Base-by-base conservation (phyloP, 805 yeast genomes). In the Starmerella powellii region DNA sequence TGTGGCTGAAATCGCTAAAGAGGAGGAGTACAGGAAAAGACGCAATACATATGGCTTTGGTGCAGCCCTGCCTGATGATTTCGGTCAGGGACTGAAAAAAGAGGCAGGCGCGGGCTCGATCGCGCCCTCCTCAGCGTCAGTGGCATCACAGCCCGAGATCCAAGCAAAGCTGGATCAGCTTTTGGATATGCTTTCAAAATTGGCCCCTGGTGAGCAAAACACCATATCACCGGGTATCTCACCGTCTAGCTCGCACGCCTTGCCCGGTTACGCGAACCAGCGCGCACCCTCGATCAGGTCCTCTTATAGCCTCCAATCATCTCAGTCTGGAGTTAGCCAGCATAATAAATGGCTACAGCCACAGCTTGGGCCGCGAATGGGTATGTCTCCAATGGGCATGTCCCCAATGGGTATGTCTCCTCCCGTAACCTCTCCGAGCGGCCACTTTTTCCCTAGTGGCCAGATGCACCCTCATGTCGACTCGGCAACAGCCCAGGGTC, bases 1-100 rank as follows among this genome's bases (percentile, higher is more conserved):
- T 13, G 57, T 64, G n/a, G 66, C 62, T 15, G 66, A 61, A 41
- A 64, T 64, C 40, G 61, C 63, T 11, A 53, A 57, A 1, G 67
- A 63, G 38, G 65, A 64, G 42, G 64, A 64, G 26, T 60, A 61
- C 36, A 59, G 59, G 45, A 38, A 45, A 19, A 53, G 58, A 15
- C 50, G 67, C 3, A 36, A 30, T 38, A 51, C 50, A 6, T 20
- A 46, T 31, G 50, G 46, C 11, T 45, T 33, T 40, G 38, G 29
- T 6, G 32, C 27, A 27, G 20, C 27, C 10, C 17, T 29, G 15
- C 29, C 34, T 3, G 13, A 32, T n/a, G 11, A 11, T 5, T 32
- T n/a, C 11, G 21, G 15, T 5, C 11, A 6, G 13, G 6, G 12
- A 8, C 21, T 28, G n/a, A 18, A 20, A 8, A 18, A 27, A 5